These are phyloP conservation scores for Solanum chilense DNA, from an alignment of 257 asterid species.

Conservation along the genomic window DNA sequence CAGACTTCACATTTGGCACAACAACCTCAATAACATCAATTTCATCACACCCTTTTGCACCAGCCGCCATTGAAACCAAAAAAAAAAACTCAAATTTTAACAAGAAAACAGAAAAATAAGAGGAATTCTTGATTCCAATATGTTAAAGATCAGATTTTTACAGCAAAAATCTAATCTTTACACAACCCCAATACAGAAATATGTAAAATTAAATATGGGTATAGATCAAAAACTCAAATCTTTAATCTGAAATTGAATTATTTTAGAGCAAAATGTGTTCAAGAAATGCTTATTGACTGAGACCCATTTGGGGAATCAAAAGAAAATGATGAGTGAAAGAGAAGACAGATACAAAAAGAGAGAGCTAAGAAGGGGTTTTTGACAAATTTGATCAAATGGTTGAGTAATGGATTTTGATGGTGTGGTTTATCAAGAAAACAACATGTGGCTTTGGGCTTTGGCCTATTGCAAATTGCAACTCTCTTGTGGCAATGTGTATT, in stretches of 20 bases:
- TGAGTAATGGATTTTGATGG: conserved; percentile 27
- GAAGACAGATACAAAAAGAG: neutral
- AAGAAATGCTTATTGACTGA: neutral
- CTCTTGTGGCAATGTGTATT: neutral
- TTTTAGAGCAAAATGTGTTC: neutral
- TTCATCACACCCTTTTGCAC: conserved; percentile 64
- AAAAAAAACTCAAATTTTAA: conserved; percentile 5
- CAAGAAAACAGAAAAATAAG: neutral
- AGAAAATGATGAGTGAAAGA: neutral
- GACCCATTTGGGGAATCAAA: neutral
- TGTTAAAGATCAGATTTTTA: neutral
- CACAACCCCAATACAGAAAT: neutral
- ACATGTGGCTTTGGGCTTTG: neutral
- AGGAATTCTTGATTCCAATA: neutral
- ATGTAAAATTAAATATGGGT: neutral
- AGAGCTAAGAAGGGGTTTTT: conserved; percentile 1
- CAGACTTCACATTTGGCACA: conserved; percentile 16
- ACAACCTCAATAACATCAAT: conserved; percentile 40
- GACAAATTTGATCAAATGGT: conserved; percentile 16
- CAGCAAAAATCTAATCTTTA: neutral
- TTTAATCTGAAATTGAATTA: neutral
- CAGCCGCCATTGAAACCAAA: conserved; percentile 74
- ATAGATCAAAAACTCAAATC: neutral
- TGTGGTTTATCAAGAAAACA: neutral
- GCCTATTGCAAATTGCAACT: neutral